These are phyloP conservation scores for Moesziomyces sp. DNA, from an alignment of 1,284 basidiomycete genomes.

Conservation along the genomic window DNA sequence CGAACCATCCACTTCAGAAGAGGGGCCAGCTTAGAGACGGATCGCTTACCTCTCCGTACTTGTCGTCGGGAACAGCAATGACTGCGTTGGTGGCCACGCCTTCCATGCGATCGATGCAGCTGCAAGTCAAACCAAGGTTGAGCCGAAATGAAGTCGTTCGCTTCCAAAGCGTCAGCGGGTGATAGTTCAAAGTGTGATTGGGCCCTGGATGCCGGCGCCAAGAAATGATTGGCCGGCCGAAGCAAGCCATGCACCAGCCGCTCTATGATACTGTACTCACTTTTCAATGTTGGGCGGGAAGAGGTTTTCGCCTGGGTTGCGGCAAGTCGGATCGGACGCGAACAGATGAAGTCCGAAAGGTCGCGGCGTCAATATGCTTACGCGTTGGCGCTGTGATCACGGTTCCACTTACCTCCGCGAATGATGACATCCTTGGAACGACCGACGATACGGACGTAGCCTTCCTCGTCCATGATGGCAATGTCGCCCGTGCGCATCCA, in stretches of 20 bases:
- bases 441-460: constrained; percentile 80
- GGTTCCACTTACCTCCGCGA: constrained; percentile 81
- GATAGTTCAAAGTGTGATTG: neutral
- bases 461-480: constrained; percentile 82
- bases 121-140: constrained; percentile 11
- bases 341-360: constrained; percentile 2
- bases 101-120: constrained; percentile 74
- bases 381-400: neutral
- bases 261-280: constrained; percentile 27
- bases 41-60: constrained; percentile 55
- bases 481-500: constrained; percentile 91
- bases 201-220: neutral
- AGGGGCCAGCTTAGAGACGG: neutral
- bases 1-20: neutral
- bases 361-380: constrained; percentile 8
- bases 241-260: no score
- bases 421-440: constrained; percentile 83
- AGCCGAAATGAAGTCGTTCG: constrained; percentile 9
- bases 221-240: neutral
- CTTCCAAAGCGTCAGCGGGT: constrained; percentile 9
- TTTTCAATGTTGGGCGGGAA: constrained; percentile 89
- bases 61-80: constrained; percentile 78
- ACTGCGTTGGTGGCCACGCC: constrained; percentile 79
- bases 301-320: constrained; percentile 68
- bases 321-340: neutral